Evolutionary conservation across 805 yeast genomes (phyloP), one percentile per base, ranked within the genome.

Genomic region (Cephaloascus albidus): DNA sequence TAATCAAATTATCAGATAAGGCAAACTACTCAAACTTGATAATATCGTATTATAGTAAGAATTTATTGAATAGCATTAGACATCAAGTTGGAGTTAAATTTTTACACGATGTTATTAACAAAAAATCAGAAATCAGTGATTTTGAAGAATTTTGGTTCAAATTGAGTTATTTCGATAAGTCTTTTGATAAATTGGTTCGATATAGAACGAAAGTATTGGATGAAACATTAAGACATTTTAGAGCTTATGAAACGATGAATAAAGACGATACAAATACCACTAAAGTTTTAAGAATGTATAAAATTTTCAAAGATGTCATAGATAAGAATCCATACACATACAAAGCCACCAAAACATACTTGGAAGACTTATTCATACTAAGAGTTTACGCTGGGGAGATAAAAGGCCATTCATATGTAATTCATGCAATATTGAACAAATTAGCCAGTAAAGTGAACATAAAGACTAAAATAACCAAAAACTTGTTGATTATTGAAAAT

Each of bases 181-280:
- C 33, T 16, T 31, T 31, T 16, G 33, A 16, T n/a, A 37, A 37
- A 38, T 8, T 16, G 20, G 19, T 40, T 8, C 35, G 34, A 2
- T 38, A 33, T 39, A 38, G 20, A n/a, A 10, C 36, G 12, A 15
- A 38, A 30, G 17, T 37, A 30, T 38, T 37, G 14, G 36, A 35
- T 5, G 6, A 14, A 14, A 31, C 33, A 8, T 8, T 31, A 5
- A 14, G 6, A 16, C 8, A 31, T 8, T 31, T 10, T n/a, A 16
- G 14, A 8, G 18, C 6, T 8, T 31, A n/a, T 14, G 17, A 31
- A n/a, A 8, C 16, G n/a, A 10, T 32, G 35, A 10, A 36, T 32
- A 33, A 33, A 26, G 16, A 10, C 4, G n/a, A 12, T 4, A 37
- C 17, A 12, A 36, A 34, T 26, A 38, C 43, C 3, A 19, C 15